These are phyloP conservation scores for Rhododendron ovatum DNA, from an alignment of 148 eudicot species.

Conservation along the genomic window DNA sequence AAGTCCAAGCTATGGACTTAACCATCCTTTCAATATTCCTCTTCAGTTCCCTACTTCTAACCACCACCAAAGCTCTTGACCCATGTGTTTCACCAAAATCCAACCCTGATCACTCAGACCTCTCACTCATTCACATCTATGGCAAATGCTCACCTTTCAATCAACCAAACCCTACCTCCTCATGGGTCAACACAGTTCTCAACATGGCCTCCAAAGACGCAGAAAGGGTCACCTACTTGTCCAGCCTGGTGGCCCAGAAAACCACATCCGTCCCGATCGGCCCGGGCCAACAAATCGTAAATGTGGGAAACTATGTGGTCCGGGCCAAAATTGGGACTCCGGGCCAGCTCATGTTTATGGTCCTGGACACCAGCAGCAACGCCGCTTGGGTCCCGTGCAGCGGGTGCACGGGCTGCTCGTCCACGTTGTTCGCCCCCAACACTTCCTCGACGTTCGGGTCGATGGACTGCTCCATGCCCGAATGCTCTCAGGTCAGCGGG, in stretches of 20 bases:
- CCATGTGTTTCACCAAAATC: constrained; percentile 37
- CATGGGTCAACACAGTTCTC: constrained; percentile 55
- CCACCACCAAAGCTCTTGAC: constrained; percentile 32
- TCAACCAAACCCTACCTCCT: constrained; percentile 34
- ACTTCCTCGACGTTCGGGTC: constrained; percentile 51
- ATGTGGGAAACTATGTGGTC: constrained; percentile 71
- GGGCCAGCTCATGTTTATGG: constrained; percentile 85
- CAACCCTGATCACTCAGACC: constrained; percentile 37
- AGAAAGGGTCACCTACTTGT: constrained; percentile 51
- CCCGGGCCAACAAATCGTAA: constrained; percentile 70
- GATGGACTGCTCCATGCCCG: constrained; percentile 52
- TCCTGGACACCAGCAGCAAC: constrained; percentile 69
- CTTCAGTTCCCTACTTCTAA: constrained; percentile 25
- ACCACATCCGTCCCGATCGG: constrained; percentile 55
- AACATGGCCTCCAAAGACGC: constrained; percentile 83
- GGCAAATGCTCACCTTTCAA: constrained; percentile 80
- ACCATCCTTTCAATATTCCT: constrained; percentile 25
- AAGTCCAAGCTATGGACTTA: constrained; percentile 28
- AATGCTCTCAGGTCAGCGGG: constrained; percentile 56
- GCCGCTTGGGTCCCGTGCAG: constrained; percentile 74
- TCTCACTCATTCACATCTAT: constrained; percentile 61
- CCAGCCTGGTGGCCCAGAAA: constrained; percentile 50
- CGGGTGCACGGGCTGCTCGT: constrained; percentile 62
- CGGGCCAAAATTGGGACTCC: constrained; percentile 74
- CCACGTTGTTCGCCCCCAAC: constrained; percentile 46